Base-by-base conservation (phyloP, 129 eudicot species). In the Tanacetum coccineum region DNA sequence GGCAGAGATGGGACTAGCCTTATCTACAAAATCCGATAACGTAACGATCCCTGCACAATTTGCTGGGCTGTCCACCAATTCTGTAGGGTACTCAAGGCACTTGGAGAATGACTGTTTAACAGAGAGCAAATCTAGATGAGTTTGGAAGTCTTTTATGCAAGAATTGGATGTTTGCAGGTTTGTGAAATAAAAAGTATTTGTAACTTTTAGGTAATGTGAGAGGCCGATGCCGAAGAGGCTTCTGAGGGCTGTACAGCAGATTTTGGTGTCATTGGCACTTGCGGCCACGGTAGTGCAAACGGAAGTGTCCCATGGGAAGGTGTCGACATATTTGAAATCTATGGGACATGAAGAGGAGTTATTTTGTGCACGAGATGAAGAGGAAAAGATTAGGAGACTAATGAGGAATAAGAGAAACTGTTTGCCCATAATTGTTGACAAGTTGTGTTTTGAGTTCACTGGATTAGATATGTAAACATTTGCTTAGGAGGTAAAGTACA, bases 281-380 rank as follows among this genome's bases (percentile, higher is more conserved):
- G 76, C 62, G n/a, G 58, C 51, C 9, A 74, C 58, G 59, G 68
- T 63, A 20, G 74, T 79, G 76, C 97, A 90, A 3, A 51, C 66
- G 9, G 90, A 80, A 3, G 78, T 57, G 60, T 84, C 80, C 97
- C 95, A 90, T 64, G 85, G 87, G 70, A 81, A 75, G 48, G 95
- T 82, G 49, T 51, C 26, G 2, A 90, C 85, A 25, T 90, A 90
- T 50, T 48, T 48, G 42, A 80, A 84, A 77, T 84, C 84, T 28
- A 87, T 86, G 48, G 95, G 88, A 58, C 97, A 87, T 28, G 94
- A 83, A n/a, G 84, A 78, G 18, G 94, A 83, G 9, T 81, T 78
- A 19, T 49, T 46, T 30, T 57, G 5, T 58, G 80, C 58, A 17
- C 57, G 70, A 45, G 68, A 30, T 57, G 26, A 65, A 44, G 51